Percentiles rank a stretch among this genome's conserved stretches.
phyloP scores from a whole-genome alignment of 306 rosid species.

The Acacia acuminata region DNA sequence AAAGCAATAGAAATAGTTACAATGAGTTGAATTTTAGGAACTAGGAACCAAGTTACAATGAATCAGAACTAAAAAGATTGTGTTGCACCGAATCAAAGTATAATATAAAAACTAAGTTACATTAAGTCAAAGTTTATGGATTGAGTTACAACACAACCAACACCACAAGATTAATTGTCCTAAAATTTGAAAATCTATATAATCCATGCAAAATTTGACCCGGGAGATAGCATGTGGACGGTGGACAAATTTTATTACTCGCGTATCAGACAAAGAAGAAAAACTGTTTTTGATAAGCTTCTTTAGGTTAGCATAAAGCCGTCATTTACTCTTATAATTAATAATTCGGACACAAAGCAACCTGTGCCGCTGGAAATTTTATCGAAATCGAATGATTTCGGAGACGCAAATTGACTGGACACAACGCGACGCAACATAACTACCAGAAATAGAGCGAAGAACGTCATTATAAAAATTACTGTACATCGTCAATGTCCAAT shows the following conservation, averaged over 20 bases:
- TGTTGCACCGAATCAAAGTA: no score
- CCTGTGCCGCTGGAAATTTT: background rate
- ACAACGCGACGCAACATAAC: background rate
- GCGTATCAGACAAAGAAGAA: background rate
- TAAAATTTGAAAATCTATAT: background rate
- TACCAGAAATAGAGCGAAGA: background rate
- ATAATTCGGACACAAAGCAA: background rate
- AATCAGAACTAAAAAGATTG: no score
- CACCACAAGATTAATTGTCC: no score
- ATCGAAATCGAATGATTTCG: background rate
- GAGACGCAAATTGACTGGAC: background rate
- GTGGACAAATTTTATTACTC: background rate
- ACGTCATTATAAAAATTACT: background rate
- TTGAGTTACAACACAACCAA: no score
- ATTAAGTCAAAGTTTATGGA: no score
- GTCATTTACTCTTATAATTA: background rate
- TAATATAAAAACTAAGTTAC: no score
- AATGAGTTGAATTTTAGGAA: no score
- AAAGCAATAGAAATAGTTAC: no score
- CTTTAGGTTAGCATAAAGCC: background rate
- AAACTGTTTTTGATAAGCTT: background rate
- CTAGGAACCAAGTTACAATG: no score
- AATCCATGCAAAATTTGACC: background rate
- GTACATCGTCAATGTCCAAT: slow-evolving; percentile 4
- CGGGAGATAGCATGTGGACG: background rate